A percentile compares a stretch with the other conserved stretches of the same genome.
phyloP scores from a whole-genome alignment of 257 asterid species.

The Mitragyna speciosa region DNA sequence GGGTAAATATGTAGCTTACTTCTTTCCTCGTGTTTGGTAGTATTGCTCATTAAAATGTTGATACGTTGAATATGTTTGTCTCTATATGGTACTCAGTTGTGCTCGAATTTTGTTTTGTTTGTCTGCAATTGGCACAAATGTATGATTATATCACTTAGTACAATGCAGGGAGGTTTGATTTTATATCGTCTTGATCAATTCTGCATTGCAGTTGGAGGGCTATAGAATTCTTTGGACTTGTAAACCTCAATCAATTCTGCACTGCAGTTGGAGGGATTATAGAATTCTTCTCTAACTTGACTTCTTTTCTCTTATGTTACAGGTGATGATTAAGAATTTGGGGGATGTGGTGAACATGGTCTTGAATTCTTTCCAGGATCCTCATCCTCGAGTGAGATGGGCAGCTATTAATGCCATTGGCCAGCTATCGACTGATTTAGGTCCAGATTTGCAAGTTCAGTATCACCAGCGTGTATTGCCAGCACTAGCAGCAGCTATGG shows the following conservation, averaged over 20 bases:
- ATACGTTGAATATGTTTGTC: neutral
- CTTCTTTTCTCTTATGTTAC: conserved; percentile 7
- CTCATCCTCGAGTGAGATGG: conserved; percentile 98
- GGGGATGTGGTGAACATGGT: conserved; percentile 93
- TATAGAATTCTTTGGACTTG: no score
- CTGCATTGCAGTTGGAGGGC: no score
- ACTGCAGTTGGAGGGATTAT: neutral
- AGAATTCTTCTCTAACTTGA: neutral
- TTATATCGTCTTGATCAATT: no score
- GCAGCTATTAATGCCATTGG: conserved; percentile 99
- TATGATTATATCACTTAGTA: neutral
- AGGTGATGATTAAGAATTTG: conserved; percentile 90
- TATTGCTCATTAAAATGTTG: neutral
- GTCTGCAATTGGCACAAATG: neutral
- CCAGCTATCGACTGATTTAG: conserved; percentile 95
- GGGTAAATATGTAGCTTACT: neutral
- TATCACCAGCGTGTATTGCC: conserved; percentile 80
- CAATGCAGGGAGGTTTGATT: neutral
- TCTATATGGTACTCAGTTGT: no score
- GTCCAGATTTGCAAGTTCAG: conserved; percentile 92
- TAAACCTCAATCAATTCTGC: no score
- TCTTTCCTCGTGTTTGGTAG: neutral
- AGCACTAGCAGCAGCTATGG: conserved; percentile 86
- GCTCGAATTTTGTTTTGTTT: neutral
- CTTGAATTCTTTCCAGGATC: conserved; percentile 88